These are phyloP conservation scores for Arachnomyces sp. DNA, from an alignment of 2,329 filamentous ascomycete species.

Conservation along the genomic window DNA sequence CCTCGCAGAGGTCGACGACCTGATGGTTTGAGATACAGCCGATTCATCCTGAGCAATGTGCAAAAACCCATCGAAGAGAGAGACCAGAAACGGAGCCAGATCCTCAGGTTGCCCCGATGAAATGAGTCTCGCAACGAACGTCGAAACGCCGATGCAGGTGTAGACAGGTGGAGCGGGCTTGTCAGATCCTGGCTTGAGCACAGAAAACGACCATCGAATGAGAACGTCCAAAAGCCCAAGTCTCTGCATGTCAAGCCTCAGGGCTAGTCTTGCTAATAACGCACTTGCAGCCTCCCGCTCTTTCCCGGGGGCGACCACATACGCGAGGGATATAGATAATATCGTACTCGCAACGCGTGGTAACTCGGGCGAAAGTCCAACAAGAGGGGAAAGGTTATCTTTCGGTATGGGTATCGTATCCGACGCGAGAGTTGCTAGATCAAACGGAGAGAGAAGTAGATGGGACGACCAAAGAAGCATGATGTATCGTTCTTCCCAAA, in stretches of 20 bases:
- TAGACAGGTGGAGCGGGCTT: conserved; percentile 51
- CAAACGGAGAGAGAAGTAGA: conserved; percentile 77
- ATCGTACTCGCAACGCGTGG: conserved; percentile 64
- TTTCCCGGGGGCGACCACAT: conserved; percentile 69
- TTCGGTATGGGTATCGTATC: conserved; percentile 29
- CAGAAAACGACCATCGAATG: conserved; percentile 60
- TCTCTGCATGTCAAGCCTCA: conserved; percentile 79
- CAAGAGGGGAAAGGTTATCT: conserved; percentile 21
- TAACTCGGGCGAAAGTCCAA: conserved; percentile 48
- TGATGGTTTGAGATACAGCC: conserved; percentile 45
- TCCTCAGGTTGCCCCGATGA: conserved; percentile 64
- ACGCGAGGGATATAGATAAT: conserved; percentile 60
- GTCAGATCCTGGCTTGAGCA: conserved; percentile 43
- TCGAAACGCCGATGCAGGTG: conserved; percentile 67
- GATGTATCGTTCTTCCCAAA: conserved; percentile 85
- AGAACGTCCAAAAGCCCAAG: conserved; percentile 61
- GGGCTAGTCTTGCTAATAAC: conserved; percentile 70
- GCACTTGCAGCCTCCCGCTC: conserved; percentile 81
- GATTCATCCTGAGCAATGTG: conserved; percentile 48
- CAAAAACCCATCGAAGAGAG: conserved; percentile 59
- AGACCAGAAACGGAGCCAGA: conserved; percentile 57
- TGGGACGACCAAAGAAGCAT: conserved; percentile 82
- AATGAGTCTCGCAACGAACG: conserved; percentile 68
- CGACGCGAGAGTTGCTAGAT: conserved; percentile 72
- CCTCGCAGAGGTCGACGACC: conserved; percentile 67